Conservation (phyloP, 371 early-diverging fungal species). For the Mortierella sp. region DNA sequence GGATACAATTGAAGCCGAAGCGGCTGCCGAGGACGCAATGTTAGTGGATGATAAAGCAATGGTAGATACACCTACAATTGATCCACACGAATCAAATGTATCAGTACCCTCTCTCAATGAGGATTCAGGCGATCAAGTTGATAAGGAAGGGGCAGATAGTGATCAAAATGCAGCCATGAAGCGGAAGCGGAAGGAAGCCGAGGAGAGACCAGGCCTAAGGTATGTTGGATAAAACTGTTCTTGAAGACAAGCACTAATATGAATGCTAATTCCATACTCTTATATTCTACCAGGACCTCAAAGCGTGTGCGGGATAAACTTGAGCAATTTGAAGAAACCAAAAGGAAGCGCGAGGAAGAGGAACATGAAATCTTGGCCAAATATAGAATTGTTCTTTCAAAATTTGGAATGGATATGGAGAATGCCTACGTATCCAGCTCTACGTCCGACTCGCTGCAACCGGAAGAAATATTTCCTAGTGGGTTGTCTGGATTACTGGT, state of each 20-base stretch:
- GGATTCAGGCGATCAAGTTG: slow-evolving; percentile 12
- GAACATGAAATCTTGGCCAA: slow-evolving; percentile 60
- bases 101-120: not conserved
- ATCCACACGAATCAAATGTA: not conserved
- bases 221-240: slow-evolving; percentile 26
- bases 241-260: not conserved
- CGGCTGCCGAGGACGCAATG: not conserved
- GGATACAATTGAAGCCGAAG: not conserved
- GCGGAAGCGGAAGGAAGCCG: slow-evolving; percentile 57
- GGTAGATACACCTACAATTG: not conserved
- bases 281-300: slow-evolving; percentile 63
- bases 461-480: slow-evolving; percentile 33
- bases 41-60: slow-evolving; percentile 3
- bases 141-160: slow-evolving; percentile 30
- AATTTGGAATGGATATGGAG: slow-evolving; percentile 53
- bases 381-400: slow-evolving; percentile 58
- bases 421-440: slow-evolving; percentile 25
- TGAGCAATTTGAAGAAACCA: slow-evolving; percentile 66
- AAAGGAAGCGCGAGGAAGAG: slow-evolving; percentile 67
- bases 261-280: not conserved
- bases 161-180: slow-evolving; percentile 45
- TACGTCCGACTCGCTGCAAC: not conserved
- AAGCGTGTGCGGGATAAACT: slow-evolving; percentile 69
- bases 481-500: slow-evolving; percentile 28
- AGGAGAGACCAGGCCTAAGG: slow-evolving; percentile 66